phyloP scores from a whole-genome alignment of 305 asterid genomes.

The Solanum hybrid region DNA sequence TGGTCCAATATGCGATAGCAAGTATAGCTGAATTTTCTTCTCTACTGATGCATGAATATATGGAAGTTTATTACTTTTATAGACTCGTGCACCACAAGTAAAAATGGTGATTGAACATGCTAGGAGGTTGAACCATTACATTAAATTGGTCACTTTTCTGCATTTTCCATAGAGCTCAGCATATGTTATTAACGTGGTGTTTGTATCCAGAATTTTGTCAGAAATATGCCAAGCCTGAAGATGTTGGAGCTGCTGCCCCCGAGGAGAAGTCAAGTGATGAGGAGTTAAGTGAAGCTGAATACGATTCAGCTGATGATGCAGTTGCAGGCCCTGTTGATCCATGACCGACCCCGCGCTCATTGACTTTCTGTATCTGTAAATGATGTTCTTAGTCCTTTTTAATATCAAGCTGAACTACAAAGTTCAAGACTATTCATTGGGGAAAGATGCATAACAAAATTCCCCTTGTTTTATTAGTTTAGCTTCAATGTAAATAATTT shows the following conservation, averaged over 20 bases:
- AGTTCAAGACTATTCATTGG: slow-evolving; percentile 21
- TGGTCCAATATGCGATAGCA: not conserved
- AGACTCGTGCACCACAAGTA: not conserved
- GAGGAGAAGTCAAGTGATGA: slow-evolving; percentile 74
- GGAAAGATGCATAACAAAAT: slow-evolving; percentile 19
- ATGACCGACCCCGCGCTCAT: slow-evolving; percentile 13
- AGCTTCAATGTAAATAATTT: slow-evolving; percentile 25
- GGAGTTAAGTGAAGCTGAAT: slow-evolving; percentile 64
- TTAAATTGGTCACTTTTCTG: not conserved
- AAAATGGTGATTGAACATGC: not conserved
- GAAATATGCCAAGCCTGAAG: slow-evolving; percentile 84
- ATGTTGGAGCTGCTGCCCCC: slow-evolving; percentile 46
- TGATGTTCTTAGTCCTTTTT: slow-evolving; percentile 15
- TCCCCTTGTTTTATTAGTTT: slow-evolving; percentile 1
- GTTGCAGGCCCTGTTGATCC: slow-evolving; percentile 71
- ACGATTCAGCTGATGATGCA: slow-evolving; percentile 60
- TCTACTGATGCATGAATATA: not conserved
- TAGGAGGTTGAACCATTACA: not conserved
- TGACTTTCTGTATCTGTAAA: slow-evolving; percentile 21
- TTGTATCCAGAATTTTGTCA: slow-evolving; percentile 58
- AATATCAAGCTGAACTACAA: slow-evolving; percentile 16
- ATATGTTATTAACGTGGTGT: not conserved
- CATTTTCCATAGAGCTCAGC: not conserved
- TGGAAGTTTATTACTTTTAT: not conserved
- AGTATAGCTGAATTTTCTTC: not conserved